phyloP scores from a whole-genome alignment of 2,329 filamentous ascomycete species.

The Leptographium wingfieldii region DNA sequence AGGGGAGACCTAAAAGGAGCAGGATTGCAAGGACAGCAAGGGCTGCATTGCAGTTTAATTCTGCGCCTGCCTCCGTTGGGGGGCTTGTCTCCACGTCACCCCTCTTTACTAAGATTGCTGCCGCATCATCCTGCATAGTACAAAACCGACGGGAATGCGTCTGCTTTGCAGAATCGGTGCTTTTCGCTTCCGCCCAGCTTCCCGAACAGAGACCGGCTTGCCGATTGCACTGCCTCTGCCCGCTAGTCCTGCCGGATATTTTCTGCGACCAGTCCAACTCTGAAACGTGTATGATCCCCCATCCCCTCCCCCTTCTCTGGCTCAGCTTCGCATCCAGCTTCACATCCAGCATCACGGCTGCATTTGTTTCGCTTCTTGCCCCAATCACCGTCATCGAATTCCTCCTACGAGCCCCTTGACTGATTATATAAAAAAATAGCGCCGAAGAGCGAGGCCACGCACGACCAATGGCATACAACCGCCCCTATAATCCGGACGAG shows the following conservation, averaged over 20 bases:
- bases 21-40: too few relatives aligned
- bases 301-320: neutral
- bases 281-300: constrained; percentile 1
- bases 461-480: constrained; percentile 76
- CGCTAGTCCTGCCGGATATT: neutral
- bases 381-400: neutral
- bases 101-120: neutral
- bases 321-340: too few relatives aligned
- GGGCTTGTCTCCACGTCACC: neutral
- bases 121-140: neutral
- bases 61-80: neutral
- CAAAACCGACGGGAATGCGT: neutral
- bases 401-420: neutral
- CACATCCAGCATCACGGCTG: too few relatives aligned
- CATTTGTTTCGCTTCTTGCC: too few relatives aligned
- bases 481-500: constrained; percentile 84
- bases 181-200: neutral
- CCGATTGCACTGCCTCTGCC: neutral
- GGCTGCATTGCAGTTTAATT: neutral
- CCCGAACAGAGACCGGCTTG: neutral
- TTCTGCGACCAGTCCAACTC: neutral
- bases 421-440: neutral
- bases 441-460: neutral
- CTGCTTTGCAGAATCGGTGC: neutral
- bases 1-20: neutral